These are phyloP conservation scores for Pseudogymnoascus sp. DNA, from an alignment of 2,329 filamentous ascomycete genomes.

Conservation along the genomic window DNA sequence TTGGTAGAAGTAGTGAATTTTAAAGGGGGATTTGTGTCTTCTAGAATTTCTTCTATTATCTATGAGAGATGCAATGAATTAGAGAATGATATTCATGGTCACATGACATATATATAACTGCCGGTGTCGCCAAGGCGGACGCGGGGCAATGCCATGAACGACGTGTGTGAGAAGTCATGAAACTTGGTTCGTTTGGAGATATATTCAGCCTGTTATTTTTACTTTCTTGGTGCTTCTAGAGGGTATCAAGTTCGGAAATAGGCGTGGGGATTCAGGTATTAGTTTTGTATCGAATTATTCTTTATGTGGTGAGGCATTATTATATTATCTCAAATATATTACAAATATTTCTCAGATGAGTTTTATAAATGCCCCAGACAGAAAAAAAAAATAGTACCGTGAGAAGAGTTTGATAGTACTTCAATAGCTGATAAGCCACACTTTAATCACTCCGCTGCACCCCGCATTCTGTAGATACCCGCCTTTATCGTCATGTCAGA, in stretches of 20 bases:
- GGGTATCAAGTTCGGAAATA: neutral
- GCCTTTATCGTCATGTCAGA: neutral
- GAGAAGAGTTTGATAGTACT: neutral
- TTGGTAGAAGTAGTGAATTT: neutral
- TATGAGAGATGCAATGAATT: neutral
- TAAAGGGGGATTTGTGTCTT: neutral
- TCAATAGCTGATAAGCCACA: neutral
- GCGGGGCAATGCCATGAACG: neutral
- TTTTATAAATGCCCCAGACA: neutral
- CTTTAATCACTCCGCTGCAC: neutral
- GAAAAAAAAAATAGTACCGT: neutral
- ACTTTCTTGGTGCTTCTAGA: neutral
- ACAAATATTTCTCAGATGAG: neutral
- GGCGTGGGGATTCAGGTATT: neutral
- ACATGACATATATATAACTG: neutral
- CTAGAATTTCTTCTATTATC: neutral
- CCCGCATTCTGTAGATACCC: neutral
- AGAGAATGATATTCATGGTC: neutral
- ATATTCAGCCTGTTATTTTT: neutral
- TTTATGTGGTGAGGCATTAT: neutral
- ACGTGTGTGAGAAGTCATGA: neutral
- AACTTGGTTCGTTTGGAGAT: neutral
- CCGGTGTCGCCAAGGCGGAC: neutral
- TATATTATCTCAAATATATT: neutral
- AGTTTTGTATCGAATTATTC: neutral